phyloP scores from a whole-genome alignment of 2,329 filamentous ascomycete genomes.

The Ascocoryne sarcoides region DNA sequence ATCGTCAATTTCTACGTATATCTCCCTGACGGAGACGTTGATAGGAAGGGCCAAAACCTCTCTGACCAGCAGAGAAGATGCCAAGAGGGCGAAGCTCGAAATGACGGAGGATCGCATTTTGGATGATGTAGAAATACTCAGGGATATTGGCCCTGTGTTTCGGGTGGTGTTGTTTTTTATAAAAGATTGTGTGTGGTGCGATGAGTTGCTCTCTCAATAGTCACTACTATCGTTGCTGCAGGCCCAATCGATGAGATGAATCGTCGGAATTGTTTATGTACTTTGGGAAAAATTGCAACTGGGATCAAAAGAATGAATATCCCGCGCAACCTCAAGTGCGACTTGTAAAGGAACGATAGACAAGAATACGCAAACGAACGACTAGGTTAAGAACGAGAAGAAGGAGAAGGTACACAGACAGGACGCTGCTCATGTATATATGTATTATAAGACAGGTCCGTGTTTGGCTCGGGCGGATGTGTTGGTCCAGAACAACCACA shows the following conservation, averaged over 20 bases:
- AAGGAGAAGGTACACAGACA: background rate
- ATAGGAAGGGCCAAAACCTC: slow-evolving; percentile 18
- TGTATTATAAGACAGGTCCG: no score
- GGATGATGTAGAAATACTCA: no score
- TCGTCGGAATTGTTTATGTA: no score
- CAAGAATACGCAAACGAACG: background rate
- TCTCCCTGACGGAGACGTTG: slow-evolving; percentile 15
- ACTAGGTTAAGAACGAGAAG: background rate
- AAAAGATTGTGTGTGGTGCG: no score
- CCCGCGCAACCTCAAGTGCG: slow-evolving; percentile 15
- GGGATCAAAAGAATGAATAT: slow-evolving; percentile 5
- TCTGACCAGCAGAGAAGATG: slow-evolving; percentile 26
- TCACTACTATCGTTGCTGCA: no score
- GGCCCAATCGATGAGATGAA: no score
- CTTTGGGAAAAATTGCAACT: no score
- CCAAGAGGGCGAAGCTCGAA: slow-evolving; percentile 21
- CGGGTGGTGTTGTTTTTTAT: background rate
- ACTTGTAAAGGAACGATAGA: slow-evolving; percentile 5
- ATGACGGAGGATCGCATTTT: slow-evolving; percentile 24
- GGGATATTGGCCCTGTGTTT: background rate
- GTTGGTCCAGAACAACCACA: no score
- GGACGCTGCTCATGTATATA: no score
- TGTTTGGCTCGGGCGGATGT: no score
- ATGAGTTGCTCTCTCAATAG: no score
- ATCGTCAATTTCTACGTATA: slow-evolving; percentile 14